Evolutionary conservation across 1,284 basidiomycete species (phyloP).

Genomic region (Austroboletus novae-zelandiae): DNA sequence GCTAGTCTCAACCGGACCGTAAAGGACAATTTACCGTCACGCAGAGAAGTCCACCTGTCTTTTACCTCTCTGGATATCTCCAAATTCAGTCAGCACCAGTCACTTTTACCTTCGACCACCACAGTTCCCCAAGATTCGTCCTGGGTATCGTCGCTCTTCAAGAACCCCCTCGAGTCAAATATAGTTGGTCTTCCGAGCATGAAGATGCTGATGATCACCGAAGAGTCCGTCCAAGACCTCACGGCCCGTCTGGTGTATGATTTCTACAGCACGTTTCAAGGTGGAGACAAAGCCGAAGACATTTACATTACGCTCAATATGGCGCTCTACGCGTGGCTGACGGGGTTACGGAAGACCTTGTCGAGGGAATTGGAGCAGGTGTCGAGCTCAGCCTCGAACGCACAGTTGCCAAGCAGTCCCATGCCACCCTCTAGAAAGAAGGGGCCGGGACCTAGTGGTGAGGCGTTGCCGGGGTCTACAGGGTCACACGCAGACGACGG

Average conservation of each 20-base stretch:
- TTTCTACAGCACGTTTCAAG: slow-evolving; percentile 70
- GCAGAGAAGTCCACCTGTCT: slow-evolving; percentile 63
- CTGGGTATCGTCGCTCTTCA: slow-evolving; percentile 57
- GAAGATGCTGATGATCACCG: slow-evolving; percentile 73
- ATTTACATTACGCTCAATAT: slow-evolving; percentile 83
- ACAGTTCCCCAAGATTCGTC: slow-evolving; percentile 41
- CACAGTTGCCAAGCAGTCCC: slow-evolving; percentile 31
- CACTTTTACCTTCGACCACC: slow-evolving; percentile 40
- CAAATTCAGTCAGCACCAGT: slow-evolving; percentile 58
- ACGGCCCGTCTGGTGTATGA: slow-evolving; percentile 56
- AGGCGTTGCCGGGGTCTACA: slow-evolving; percentile 9
- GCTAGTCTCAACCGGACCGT: slow-evolving; percentile 66
- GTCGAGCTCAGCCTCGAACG: slow-evolving; percentile 47
- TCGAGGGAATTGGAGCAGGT: slow-evolving; percentile 74
- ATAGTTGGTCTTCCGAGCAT: slow-evolving; percentile 78
- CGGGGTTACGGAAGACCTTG: slow-evolving; percentile 68
- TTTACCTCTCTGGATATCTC: slow-evolving; percentile 76
- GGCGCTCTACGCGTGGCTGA: slow-evolving; percentile 77
- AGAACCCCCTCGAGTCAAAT: slow-evolving; percentile 60
- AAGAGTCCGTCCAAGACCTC: slow-evolving; percentile 47
- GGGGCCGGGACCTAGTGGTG: slow-evolving; percentile 11
- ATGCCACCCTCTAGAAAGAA: slow-evolving; percentile 25
- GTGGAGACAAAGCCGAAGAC: slow-evolving; percentile 58
- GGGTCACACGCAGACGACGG: slow-evolving; percentile 7
- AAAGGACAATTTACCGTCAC: slow-evolving; percentile 45